Base-by-base conservation (phyloP, 83 land plant genomes). In the Picea abies region DNA sequence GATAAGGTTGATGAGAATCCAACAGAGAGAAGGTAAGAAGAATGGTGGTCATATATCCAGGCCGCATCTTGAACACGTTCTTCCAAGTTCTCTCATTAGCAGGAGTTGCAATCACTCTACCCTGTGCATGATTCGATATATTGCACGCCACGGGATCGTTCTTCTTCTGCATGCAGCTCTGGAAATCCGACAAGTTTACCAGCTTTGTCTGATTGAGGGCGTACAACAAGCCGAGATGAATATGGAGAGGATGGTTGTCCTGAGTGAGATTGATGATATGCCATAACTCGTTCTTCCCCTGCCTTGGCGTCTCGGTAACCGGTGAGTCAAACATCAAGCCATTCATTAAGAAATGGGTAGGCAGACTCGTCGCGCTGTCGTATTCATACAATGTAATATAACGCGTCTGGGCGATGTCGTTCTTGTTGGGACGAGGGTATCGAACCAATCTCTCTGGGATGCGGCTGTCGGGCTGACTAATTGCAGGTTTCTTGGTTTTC, bases 191-290 rank as follows among this genome's bases (percentile, higher is more conserved):
- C 37, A 85, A 8, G 17, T 78, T 37, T 17, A 23, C 1, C 39
- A 85, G 73, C 81, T 85, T 44, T 44, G 26, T 35, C 15, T 78
- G 76, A 0, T 29, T n/a, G 58, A 83, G 56, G 1, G 72, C 83
- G 41, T 25, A 26, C 62, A 83, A 83, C 22, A n/a, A 82, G 7
- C 76, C 82, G 1, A 96, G 73, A 68, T 96, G 98, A 37, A 96
- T 73, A 84, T 96, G 98, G 44, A 96, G 23, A n/a, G 98, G 98
- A 63, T 95, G 98, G 80, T 89, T 93, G 63, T 95, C 98, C 20
- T 84, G 88, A 71, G 96, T 93, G 64, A 95, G 91, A 82, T 95
- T 95, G 82, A 95, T 95, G 83, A 96, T 90, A 49, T 90, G 16
- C 98, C 98, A 96, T 56, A 90, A 23, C 90, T 96, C 98, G 4